Conservation (phyloP, 179 eudicot genomes). For the Patellifolia procumbens region DNA sequence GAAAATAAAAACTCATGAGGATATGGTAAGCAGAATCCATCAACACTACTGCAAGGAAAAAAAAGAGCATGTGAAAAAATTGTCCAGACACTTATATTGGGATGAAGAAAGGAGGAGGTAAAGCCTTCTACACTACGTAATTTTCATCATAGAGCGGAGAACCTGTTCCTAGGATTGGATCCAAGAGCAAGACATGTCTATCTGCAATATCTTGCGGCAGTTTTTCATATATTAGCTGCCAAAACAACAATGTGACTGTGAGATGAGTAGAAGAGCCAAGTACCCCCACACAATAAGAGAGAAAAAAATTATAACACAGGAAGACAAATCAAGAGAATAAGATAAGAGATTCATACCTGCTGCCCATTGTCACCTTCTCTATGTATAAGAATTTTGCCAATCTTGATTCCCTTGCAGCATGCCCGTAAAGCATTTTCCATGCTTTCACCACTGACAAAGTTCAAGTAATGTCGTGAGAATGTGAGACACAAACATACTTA, state of each 20-base stretch:
- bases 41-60: background rate
- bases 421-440: constrained; percentile 96
- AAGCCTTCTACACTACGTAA: background rate
- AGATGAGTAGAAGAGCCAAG: constrained; percentile 15
- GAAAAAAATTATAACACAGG: background rate
- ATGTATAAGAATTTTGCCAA: constrained; percentile 89
- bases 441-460: constrained; percentile 72
- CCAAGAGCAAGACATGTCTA: constrained; percentile 83
- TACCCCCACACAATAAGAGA: background rate
- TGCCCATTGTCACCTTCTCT: constrained; percentile 95
- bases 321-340: background rate
- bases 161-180: constrained; percentile 96
- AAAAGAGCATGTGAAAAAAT: background rate
- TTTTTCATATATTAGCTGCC: constrained; percentile 85
- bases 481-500: constrained; percentile 1
- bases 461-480: background rate
- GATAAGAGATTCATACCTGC: constrained; percentile 52
- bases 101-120: background rate
- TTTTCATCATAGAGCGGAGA: constrained; percentile 15
- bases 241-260: constrained; percentile 13
- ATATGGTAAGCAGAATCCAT: background rate
- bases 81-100: background rate
- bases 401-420: constrained; percentile 89
- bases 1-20: background rate
- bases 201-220: constrained; percentile 83